A percentile compares a stretch with the other conserved stretches of the same genome.
Conservation (phyloP, 192 early-diverging fungal genomes). For the Entrophospora sp. region DNA sequence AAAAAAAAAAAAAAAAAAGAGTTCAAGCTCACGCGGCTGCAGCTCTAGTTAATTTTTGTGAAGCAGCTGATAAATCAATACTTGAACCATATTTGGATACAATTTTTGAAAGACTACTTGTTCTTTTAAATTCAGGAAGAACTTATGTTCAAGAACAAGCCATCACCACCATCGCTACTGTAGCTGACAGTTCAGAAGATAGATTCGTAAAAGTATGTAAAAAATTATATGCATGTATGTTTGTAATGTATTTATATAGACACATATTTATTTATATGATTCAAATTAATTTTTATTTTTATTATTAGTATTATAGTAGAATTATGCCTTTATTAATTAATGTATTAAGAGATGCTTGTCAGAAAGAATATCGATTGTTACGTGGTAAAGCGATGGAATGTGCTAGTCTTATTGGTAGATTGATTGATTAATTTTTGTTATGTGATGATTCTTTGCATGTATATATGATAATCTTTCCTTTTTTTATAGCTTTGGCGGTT, state of each 20-base stretch:
- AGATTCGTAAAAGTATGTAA: slow-evolving; percentile 59
- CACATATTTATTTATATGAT: not conserved
- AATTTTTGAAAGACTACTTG: slow-evolving; percentile 78
- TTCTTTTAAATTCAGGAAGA: slow-evolving; percentile 73
- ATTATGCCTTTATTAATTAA: slow-evolving; percentile 97
- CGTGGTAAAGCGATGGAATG: slow-evolving; percentile 98
- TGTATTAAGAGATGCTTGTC: slow-evolving; percentile 73
- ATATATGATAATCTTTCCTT: too few species aligned
- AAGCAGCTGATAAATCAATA: slow-evolving; percentile 73
- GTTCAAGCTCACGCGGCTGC: slow-evolving; percentile 95
- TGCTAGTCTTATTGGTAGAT: slow-evolving; percentile 72
- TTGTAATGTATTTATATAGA: not conserved
- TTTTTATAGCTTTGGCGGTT: slow-evolving; percentile 68
- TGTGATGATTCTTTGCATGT: too few species aligned
- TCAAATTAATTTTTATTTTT: not conserved
- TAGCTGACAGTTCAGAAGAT: slow-evolving; percentile 91
- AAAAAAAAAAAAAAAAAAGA: too few species aligned
- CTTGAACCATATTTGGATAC: slow-evolving; percentile 85
- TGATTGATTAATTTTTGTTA: too few species aligned
- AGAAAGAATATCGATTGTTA: slow-evolving; percentile 82
- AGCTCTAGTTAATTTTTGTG: slow-evolving; percentile 96
- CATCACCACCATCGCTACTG: slow-evolving; percentile 93
- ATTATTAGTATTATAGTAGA: slow-evolving; percentile 74
- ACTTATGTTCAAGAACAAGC: slow-evolving; percentile 98
- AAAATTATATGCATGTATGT: not conserved